Conservation (phyloP, 2,329 filamentous ascomycete genomes). For the Coleophoma crateriformis region DNA sequence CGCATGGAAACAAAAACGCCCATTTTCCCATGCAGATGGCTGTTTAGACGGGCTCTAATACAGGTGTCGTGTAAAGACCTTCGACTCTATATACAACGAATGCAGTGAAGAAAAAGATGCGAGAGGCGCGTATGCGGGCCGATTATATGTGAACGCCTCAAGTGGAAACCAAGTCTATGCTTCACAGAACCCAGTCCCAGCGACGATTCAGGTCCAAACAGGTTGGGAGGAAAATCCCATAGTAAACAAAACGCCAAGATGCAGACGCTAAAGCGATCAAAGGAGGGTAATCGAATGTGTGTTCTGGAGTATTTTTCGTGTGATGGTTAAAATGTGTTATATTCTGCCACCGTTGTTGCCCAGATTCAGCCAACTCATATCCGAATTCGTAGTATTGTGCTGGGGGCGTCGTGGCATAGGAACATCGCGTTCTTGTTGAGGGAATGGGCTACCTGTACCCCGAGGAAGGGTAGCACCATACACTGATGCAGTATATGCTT, state of each 20-base stretch:
- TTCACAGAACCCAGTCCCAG: neutral
- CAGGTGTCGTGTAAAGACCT: too few species aligned
- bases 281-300: neutral
- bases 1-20: too few species aligned
- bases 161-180: neutral
- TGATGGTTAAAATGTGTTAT: conserved; percentile 9
- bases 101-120: too few species aligned
- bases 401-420: conserved; percentile 7
- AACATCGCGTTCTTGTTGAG: conserved; percentile 10
- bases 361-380: conserved; percentile 80
- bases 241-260: neutral
- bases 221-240: neutral
- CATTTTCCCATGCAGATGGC: too few species aligned
- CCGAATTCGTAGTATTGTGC: conserved; percentile 34
- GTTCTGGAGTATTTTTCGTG: conserved; percentile 4
- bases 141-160: too few species aligned
- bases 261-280: conserved; percentile 1
- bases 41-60: too few species aligned
- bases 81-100: too few species aligned
- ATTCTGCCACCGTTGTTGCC: conserved; percentile 29
- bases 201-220: neutral
- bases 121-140: too few species aligned
- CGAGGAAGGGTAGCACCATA: conserved; percentile 37
- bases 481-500: conserved; percentile 41
- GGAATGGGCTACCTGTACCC: conserved; percentile 18